Evolutionary conservation across 306 rosid genomes (phyloP).

Genomic region (Castanospermum australe): DNA sequence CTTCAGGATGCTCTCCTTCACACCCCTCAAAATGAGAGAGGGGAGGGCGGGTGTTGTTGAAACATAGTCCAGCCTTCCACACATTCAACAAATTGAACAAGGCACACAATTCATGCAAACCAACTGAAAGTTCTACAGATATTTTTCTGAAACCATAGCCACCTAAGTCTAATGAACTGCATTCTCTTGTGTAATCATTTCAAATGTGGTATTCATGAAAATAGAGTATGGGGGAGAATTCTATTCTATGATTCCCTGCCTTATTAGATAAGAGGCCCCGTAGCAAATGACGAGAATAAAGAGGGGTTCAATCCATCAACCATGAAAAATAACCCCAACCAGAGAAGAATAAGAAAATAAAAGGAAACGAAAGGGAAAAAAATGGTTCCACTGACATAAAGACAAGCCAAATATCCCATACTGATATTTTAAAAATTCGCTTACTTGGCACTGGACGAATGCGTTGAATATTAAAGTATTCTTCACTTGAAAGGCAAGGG

Average conservation of each 20-base stretch:
- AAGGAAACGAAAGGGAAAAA: background rate
- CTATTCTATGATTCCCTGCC: background rate
- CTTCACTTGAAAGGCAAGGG: constrained; percentile 47
- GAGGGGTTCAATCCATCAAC: background rate
- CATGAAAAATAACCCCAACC: background rate
- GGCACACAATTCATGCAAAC: background rate
- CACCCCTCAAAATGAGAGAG: background rate
- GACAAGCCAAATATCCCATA: constrained; percentile 1
- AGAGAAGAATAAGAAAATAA: background rate
- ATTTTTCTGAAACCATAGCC: constrained; percentile 4
- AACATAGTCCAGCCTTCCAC: background rate
- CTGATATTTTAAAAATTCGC: constrained; percentile 18
- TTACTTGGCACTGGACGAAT: constrained; percentile 91
- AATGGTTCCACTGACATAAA: constrained; percentile 1
- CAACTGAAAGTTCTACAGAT: background rate
- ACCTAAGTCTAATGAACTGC: constrained; percentile 2
- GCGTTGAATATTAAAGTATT: constrained; percentile 88
- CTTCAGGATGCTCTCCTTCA: background rate
- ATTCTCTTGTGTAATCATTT: background rate
- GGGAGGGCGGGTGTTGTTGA: background rate
- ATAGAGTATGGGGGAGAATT: background rate
- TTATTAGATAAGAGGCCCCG: background rate
- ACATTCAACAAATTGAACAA: constrained; percentile 17
- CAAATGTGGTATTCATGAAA: background rate
- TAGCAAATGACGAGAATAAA: background rate